Conservation (phyloP, 2,329 filamentous ascomycete genomes). For the Aspergillus tanneri region DNA sequence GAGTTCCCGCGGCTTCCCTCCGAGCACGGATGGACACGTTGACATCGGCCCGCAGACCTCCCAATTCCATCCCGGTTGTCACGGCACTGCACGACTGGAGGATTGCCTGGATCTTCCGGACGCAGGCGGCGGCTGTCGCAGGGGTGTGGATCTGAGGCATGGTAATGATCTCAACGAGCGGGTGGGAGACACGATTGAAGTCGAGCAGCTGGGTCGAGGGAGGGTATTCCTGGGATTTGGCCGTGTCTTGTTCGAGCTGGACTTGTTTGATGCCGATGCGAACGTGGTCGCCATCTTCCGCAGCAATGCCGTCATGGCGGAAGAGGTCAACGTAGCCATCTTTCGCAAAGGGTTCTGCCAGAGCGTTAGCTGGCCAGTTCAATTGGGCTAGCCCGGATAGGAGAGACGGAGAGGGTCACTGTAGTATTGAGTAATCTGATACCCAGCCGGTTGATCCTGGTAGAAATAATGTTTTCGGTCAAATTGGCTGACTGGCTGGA, state of each 20-base stretch:
- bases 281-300: slow-evolving; percentile 68
- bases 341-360: slow-evolving; percentile 59
- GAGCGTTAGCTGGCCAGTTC: slow-evolving; percentile 8
- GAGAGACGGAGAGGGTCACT: slow-evolving; percentile 34
- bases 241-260: slow-evolving; percentile 97
- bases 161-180: slow-evolving; percentile 93
- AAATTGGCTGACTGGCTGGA: slow-evolving; percentile 77
- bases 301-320: slow-evolving; percentile 74
- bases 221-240: slow-evolving; percentile 81
- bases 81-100: slow-evolving; percentile 80
- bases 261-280: slow-evolving; percentile 85
- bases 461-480: slow-evolving; percentile 99
- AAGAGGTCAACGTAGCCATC: slow-evolving; percentile 71
- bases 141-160: slow-evolving; percentile 84
- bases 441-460: slow-evolving; percentile 94
- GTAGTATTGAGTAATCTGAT: slow-evolving; percentile 98
- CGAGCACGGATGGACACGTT: slow-evolving; percentile 81
- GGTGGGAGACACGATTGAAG: slow-evolving; percentile 88
- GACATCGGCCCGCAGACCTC: slow-evolving; percentile 87
- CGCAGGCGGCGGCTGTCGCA: slow-evolving; percentile 80
- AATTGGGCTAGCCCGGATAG: neutral
- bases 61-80: slow-evolving; percentile 87
- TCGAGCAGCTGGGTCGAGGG: slow-evolving; percentile 76
- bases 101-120: slow-evolving; percentile 81
- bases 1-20: slow-evolving; percentile 43